Base-by-base conservation (phyloP, 129 eudicot species). In the Dittrichia graveolens region DNA sequence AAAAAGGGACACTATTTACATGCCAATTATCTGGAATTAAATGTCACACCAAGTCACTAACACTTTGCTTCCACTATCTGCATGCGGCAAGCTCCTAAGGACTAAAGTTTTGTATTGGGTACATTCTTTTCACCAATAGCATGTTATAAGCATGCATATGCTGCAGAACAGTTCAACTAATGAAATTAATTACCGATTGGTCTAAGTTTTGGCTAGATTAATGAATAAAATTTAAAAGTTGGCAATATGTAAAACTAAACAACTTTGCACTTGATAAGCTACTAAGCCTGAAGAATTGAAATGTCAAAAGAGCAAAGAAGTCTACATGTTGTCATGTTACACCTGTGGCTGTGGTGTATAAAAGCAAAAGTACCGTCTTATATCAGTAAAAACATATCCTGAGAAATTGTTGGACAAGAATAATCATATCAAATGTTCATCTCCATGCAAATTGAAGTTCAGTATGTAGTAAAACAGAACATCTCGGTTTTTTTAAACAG, bases 361-460 rank as follows among this genome's bases (percentile, higher is more conserved):
- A 7, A 44, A 65, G 15, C 31, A 65, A 16, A 0, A 43, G 11
- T 18, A 18, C 52, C 9, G 40, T 45, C 54, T 3, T 6, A 6
- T 50, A 67, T 7, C 46, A n/a, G 49, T 4, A 50, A 18, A 14
- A 66, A 19, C 11, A 39, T 53, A 53, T 16, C 74, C 39, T 65
- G 6, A 69, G 37, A 52, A 69, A 14, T 11, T 52, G 39, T n/a
- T 37, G 45, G 24, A 41, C 31, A 35, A 71, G 39, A 56, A 67
- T 34, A 67, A 47, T 31, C 45, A 35, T 65, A 34, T n/a, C 18
- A 18, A 44, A 66, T 44, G 42, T 35, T n/a, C 44, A 39, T 24
- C 67, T 61, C 67, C 67, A 67, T 40, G 65, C 43, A 71, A 43
- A 59, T 13, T 55, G 56, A 71, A 56, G 75, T 71, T 19, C 65